Evolutionary conservation across 2,329 filamentous ascomycete species (phyloP).

Genomic region (Neoascochyta sp.): DNA sequence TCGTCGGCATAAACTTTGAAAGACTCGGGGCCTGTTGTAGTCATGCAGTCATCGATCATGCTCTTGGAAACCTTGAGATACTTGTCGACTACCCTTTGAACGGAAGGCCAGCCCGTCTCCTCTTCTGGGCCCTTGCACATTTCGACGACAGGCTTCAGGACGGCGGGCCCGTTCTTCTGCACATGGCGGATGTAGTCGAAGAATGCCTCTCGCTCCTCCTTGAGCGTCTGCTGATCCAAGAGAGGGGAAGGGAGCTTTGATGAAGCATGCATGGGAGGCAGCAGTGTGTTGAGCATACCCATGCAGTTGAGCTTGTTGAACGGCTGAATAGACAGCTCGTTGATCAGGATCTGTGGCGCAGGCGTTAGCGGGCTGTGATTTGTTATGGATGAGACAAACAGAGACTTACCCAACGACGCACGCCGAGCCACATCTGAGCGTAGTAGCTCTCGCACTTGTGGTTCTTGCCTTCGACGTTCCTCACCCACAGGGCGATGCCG

Average conservation of each 20-base stretch:
- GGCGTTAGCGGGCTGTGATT: constrained; percentile 5
- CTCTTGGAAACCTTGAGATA: constrained; percentile 58
- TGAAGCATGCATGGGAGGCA: constrained; percentile 51
- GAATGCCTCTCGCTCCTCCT: constrained; percentile 57
- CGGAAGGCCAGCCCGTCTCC: constrained; percentile 53
- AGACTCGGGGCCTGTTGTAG: constrained; percentile 41
- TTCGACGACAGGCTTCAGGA: constrained; percentile 53
- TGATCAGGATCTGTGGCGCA: constrained; percentile 54
- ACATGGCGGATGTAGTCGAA: constrained; percentile 60
- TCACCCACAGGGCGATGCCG: constrained; percentile 55
- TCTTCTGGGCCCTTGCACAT: constrained; percentile 52
- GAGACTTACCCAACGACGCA: constrained; percentile 61
- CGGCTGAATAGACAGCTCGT: constrained; percentile 59
- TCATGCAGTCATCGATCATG: constrained; percentile 58
- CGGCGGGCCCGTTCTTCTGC: constrained; percentile 52
- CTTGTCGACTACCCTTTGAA: constrained; percentile 51
- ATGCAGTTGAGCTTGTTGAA: constrained; percentile 65
- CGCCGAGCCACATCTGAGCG: constrained; percentile 58
- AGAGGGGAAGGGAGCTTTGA: constrained; percentile 47
- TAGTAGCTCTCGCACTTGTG: constrained; percentile 45
- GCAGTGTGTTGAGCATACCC: constrained; percentile 65
- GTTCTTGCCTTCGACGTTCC: constrained; percentile 46
- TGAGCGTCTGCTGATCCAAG: constrained; percentile 51
- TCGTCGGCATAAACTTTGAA: constrained; percentile 32
- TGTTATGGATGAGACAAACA: too few species aligned